Evolutionary conservation across 1,284 basidiomycete species (phyloP).

Genomic region (Irpex sp.): DNA sequence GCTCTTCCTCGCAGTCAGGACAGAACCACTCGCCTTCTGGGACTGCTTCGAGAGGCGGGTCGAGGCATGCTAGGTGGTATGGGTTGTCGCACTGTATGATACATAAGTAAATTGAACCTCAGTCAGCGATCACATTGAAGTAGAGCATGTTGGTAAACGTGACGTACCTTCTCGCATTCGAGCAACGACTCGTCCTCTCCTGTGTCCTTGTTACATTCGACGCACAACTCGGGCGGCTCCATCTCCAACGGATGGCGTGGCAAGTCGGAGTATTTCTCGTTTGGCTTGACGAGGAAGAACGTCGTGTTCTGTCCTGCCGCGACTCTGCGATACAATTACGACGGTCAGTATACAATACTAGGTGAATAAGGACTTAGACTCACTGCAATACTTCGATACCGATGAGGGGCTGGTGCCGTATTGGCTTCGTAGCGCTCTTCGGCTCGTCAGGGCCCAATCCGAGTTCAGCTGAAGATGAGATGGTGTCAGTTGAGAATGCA

Average conservation of each 20-base stretch:
- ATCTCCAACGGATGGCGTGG: constrained; percentile 74
- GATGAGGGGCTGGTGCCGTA: constrained; percentile 62
- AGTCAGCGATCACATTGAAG: neutral
- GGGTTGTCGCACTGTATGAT: constrained; percentile 93
- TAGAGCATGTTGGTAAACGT: neutral
- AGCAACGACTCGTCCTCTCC: constrained; percentile 66
- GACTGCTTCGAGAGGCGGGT: constrained; percentile 70
- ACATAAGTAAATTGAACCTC: too few relatives aligned
- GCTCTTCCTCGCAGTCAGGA: constrained; percentile 52
- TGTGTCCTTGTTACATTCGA: constrained; percentile 66
- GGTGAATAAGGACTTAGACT: constrained; percentile 20
- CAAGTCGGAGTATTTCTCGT: constrained; percentile 66
- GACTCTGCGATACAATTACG: constrained; percentile 43
- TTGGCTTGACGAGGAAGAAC: constrained; percentile 72
- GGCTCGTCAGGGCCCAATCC: constrained; percentile 78
- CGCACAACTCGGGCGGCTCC: constrained; percentile 66
- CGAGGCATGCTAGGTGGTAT: constrained; percentile 81
- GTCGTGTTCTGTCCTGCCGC: constrained; percentile 86
- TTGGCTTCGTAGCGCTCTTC: constrained; percentile 87
- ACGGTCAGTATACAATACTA: neutral
- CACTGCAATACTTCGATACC: constrained; percentile 80
- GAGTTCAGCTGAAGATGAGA: constrained; percentile 55
- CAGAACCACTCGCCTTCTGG: constrained; percentile 96
- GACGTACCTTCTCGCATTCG: constrained; percentile 82
- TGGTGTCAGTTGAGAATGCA: neutral